Evolutionary conservation across 768 basidiomycete genomes (phyloP).

Genomic region (Multifurca ochricompacta): DNA sequence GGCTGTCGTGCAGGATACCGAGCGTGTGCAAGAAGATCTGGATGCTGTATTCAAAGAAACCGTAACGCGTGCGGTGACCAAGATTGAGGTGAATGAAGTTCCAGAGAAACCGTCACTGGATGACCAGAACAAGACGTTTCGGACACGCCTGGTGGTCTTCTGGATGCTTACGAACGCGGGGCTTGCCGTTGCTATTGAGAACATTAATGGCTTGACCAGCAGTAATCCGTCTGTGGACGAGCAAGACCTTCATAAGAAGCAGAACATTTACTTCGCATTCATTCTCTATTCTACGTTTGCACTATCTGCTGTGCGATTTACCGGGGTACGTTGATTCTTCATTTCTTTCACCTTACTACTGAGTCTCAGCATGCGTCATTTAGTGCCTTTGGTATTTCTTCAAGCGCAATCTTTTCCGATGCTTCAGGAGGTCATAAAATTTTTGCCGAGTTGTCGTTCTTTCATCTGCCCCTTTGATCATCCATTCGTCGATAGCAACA

Average conservation of each 20-base stretch:
- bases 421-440: slow-evolving; percentile 63
- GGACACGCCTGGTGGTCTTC: slow-evolving; percentile 73
- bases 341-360: background rate
- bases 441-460: slow-evolving; percentile 9
- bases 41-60: slow-evolving; percentile 90
- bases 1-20: slow-evolving; percentile 79
- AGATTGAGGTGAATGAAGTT: slow-evolving; percentile 55
- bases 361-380: background rate
- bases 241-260: slow-evolving; percentile 31
- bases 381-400: slow-evolving; percentile 81
- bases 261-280: slow-evolving; percentile 64
- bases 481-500: background rate
- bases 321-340: slow-evolving; percentile 48
- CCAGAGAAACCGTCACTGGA: slow-evolving; percentile 78
- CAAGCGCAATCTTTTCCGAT: slow-evolving; percentile 75
- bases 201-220: slow-evolving; percentile 53
- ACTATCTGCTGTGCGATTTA: slow-evolving; percentile 63
- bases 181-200: slow-evolving; percentile 69
- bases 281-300: slow-evolving; percentile 77
- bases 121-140: slow-evolving; percentile 88
- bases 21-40: slow-evolving; percentile 78
- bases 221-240: slow-evolving; percentile 34
- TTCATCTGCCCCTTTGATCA: background rate
- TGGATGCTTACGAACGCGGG: slow-evolving; percentile 75
- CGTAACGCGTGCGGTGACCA: slow-evolving; percentile 78